Percentiles rank a stretch among this genome's conserved stretches.
Conservation (phyloP, 129 eudicot species). For the Flaveria trinervia region DNA sequence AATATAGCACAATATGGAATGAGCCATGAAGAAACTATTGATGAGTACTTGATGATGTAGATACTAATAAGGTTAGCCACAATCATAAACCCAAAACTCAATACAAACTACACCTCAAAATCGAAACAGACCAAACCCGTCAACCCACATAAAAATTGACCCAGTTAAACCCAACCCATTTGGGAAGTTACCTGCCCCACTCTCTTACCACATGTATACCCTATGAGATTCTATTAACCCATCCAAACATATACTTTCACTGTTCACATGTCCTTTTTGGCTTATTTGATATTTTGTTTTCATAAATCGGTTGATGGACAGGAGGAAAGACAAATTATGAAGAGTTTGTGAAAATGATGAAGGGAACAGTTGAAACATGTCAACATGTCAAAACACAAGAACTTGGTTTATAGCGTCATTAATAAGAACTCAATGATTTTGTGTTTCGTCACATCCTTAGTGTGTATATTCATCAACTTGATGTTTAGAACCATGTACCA, state of each 20-base stretch:
- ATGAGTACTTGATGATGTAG: constrained; percentile 76
- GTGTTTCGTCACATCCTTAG: constrained; percentile 2
- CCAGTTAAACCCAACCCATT: no score
- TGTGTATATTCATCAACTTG: not conserved
- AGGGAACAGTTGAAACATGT: constrained; percentile 55
- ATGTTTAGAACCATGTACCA: not conserved
- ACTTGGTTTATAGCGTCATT: constrained; percentile 21
- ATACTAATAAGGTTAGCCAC: constrained; percentile 59
- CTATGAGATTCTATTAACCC: not conserved
- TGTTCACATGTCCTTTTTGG: not conserved
- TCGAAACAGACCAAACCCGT: no score
- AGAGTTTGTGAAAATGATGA: constrained; percentile 84
- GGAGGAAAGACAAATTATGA: constrained; percentile 86
- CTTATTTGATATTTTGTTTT: not conserved
- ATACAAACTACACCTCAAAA: not conserved
- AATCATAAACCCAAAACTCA: not conserved
- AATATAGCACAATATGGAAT: constrained; percentile 71
- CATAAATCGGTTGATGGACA: constrained; percentile 9
- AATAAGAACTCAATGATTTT: not conserved
- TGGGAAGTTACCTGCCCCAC: no score
- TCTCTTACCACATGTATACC: not conserved
- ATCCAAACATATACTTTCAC: not conserved
- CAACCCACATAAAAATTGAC: no score
- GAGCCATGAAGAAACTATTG: constrained; percentile 85
- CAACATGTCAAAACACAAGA: constrained; percentile 22